Conservation (phyloP, 2,329 filamentous ascomycete species). For the Sclerotinia borealis region DNA sequence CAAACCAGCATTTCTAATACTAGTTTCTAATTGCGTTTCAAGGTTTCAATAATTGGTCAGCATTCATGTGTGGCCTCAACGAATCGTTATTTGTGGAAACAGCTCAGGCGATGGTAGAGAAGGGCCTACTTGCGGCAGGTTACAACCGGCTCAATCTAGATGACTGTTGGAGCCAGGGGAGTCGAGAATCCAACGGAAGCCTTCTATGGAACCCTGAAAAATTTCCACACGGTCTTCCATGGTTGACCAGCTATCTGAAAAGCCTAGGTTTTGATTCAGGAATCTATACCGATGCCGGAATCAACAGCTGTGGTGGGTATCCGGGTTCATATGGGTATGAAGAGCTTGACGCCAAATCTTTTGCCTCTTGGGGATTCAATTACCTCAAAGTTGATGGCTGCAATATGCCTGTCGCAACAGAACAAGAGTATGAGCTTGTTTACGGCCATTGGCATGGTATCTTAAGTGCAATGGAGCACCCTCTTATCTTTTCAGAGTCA, state of each 20-base stretch:
- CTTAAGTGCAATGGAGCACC: constrained; percentile 22
- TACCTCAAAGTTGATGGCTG: constrained; percentile 57
- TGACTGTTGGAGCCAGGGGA: constrained; percentile 53
- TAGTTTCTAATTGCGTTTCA: background rate
- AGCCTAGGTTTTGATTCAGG: constrained; percentile 53
- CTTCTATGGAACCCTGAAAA: constrained; percentile 43
- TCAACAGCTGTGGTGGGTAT: constrained; percentile 46
- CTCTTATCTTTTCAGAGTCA: constrained; percentile 33
- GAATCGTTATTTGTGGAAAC: constrained; percentile 43
- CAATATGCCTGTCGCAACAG: constrained; percentile 33
- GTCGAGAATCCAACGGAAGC: constrained; percentile 36
- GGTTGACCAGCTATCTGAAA: constrained; percentile 50
- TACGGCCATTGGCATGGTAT: constrained; percentile 38
- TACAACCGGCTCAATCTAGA: constrained; percentile 56
- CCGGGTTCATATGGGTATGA: constrained; percentile 53
- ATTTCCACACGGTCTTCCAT: constrained; percentile 54
- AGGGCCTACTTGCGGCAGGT: constrained; percentile 44
- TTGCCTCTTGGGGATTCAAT: constrained; percentile 49
- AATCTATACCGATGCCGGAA: constrained; percentile 52
- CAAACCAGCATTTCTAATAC: background rate
- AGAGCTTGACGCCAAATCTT: constrained; percentile 50
- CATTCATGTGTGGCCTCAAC: constrained; percentile 43
- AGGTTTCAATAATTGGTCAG: constrained; percentile 45
- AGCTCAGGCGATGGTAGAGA: constrained; percentile 42
- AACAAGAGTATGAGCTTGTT: constrained; percentile 38